Evolutionary conservation across 2,329 filamentous ascomycete species (phyloP).

Genomic region (Monosporascus sp.): DNA sequence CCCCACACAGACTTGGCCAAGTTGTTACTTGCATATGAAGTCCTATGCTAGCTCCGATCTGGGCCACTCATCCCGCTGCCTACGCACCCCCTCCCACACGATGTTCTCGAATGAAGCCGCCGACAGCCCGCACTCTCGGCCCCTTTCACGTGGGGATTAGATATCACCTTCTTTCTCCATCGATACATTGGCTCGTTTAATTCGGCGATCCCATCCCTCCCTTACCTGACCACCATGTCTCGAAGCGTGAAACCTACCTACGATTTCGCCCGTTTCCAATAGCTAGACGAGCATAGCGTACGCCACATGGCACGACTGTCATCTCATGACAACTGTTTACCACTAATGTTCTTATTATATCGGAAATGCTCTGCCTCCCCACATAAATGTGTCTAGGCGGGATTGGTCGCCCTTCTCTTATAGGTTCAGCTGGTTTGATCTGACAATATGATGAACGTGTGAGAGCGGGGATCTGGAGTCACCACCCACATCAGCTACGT

Average conservation of each 20-base stretch:
- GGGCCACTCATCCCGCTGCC: too few species aligned
- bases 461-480: neutral
- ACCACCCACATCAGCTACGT: neutral
- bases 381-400: neutral
- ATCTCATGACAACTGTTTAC: neutral
- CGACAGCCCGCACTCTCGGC: neutral
- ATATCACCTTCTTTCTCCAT: neutral
- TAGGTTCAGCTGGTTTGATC: neutral
- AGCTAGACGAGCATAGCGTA: neutral
- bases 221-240: neutral
- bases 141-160: neutral
- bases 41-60: too few species aligned
- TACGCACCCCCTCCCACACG: neutral
- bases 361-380: neutral
- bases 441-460: neutral
- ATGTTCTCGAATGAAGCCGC: too few species aligned
- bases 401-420: neutral
- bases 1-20: too few species aligned
- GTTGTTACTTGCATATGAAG: too few species aligned
- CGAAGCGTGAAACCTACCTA: neutral
- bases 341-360: neutral
- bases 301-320: neutral
- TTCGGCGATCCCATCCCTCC: neutral
- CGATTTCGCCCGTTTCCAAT: neutral
- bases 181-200: neutral